phyloP scores from a whole-genome alignment of 495 filamentous ascomycete species.

The Xylaria palmicola region DNA sequence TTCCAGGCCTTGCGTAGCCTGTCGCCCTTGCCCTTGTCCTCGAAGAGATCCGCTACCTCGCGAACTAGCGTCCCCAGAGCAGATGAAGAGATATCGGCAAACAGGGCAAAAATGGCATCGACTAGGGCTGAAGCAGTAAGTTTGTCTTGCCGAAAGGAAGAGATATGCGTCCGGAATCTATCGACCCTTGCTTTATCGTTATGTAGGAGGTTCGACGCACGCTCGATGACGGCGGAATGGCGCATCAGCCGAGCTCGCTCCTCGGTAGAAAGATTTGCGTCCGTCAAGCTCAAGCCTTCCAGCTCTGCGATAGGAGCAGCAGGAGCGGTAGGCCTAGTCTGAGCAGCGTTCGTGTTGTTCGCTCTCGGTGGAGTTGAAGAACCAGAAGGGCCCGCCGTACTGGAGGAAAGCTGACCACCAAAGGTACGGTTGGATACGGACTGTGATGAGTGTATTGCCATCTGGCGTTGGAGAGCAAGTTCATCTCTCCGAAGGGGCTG shows the following conservation, averaged over 20 bases:
- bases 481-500: conserved; percentile 84
- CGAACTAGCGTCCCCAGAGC: conserved; percentile 88
- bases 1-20: conserved; percentile 80
- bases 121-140: conserved; percentile 74
- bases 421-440: conserved; percentile 75
- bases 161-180: conserved; percentile 75
- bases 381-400: conserved; percentile 14
- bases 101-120: conserved; percentile 75
- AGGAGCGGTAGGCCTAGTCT: conserved; percentile 15
- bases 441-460: conserved; percentile 86
- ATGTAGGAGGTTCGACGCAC: conserved; percentile 74
- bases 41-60: conserved; percentile 91
- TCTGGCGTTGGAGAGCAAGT: conserved; percentile 86
- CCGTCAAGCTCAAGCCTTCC: conserved; percentile 39
- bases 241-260: conserved; percentile 78
- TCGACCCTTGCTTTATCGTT: conserved; percentile 69
- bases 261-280: conserved; percentile 58
- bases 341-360: not conserved
- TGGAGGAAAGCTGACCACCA: conserved; percentile 69
- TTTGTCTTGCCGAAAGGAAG: conserved; percentile 64
- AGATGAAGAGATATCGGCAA: conserved; percentile 68
- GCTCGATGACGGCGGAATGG: conserved; percentile 77
- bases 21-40: conserved; percentile 70
- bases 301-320: conserved; percentile 25
- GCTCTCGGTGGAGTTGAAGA: conserved; percentile 16